These are phyloP conservation scores for Fusarium falciforme DNA, from an alignment of 2,329 filamentous ascomycete species.

Conservation along the genomic window DNA sequence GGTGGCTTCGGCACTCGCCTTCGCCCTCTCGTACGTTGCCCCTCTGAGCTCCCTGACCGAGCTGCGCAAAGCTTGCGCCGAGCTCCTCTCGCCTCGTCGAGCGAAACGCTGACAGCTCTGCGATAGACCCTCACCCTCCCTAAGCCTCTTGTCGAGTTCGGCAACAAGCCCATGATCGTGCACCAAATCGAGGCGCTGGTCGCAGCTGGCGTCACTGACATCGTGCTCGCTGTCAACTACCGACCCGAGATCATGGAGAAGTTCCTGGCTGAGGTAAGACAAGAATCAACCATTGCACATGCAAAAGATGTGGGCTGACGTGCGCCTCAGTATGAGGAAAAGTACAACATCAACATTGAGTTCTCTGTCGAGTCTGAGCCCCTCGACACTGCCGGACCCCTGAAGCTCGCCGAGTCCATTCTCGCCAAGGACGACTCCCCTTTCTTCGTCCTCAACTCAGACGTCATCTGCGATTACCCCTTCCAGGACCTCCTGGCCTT, in stretches of 20 bases:
- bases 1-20: slow-evolving; percentile 99
- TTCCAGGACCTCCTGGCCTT: slow-evolving; percentile 91
- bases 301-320: slow-evolving; percentile 14
- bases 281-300: background rate
- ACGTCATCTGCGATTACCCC: slow-evolving; percentile 98
- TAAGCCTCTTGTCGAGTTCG: slow-evolving; percentile 98
- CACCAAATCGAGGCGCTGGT: slow-evolving; percentile 97
- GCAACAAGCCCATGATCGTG: slow-evolving; percentile 98
- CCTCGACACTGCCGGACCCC: slow-evolving; percentile 91
- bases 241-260: slow-evolving; percentile 97
- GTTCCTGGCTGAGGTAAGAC: slow-evolving; percentile 82
- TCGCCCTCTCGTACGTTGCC: slow-evolving; percentile 84
- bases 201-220: slow-evolving; percentile 93
- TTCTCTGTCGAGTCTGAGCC: slow-evolving; percentile 98
- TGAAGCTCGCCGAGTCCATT: slow-evolving; percentile 94
- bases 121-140: slow-evolving; percentile 91
- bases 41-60: slow-evolving; percentile 25
- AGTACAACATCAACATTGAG: slow-evolving; percentile 94
- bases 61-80: slow-evolving; percentile 15
- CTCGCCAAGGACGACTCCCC: slow-evolving; percentile 92
- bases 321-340: slow-evolving; percentile 78
- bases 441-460: slow-evolving; percentile 98
- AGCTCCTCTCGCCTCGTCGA: slow-evolving; percentile 1
- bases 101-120: slow-evolving; percentile 35
- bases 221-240: slow-evolving; percentile 99